Evolutionary conservation across 2,329 filamentous ascomycete species (phyloP), one percentile per base, ranked within the genome.

Genomic region (Monascus ruber): DNA sequence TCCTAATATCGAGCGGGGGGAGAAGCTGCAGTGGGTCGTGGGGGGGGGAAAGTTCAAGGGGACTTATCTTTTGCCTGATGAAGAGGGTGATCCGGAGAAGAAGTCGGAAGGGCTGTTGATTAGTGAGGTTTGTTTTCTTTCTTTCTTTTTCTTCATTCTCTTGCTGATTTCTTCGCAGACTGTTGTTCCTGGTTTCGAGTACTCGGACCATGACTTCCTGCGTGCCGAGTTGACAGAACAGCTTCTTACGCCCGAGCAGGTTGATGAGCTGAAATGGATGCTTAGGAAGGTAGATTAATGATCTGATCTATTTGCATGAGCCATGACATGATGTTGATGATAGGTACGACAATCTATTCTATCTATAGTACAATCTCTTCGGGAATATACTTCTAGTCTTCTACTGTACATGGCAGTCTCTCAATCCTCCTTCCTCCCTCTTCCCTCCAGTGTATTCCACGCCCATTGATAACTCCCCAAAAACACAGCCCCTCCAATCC

Each of bases 401-500:
- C 17, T 17, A 17, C 17, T 17, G 17, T 17, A 17, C 17, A 17
- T 17, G 17, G 17, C 17, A 17, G 17, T 17, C 17, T 17, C 17
- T 17, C 17, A 17, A 17, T 47, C 34, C 27, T 33, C 39, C 26
- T 45, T 40, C 34, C 42, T 46, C 47, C 41, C 54, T 5, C 69
- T 54, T 5, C 70, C 66, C 39, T 76, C 72, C 50, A 93, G 61
- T 27, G 77, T 68, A 66, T 94, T 94, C 51, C 81, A 82, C 24
- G 80, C 83, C 77, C 81, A 91, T 62, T 94, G 86, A 62, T 95
- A 95, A 53, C 83, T 89, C 1, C 89, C 91, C 55, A 96, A 62
- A 66, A 98, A 98, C 28, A 98, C 86, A 7, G 89, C 86, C 1
- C 91, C 91, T 3, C 91, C 91, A 41, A 85, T 82, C 49, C 85